Conservation (phyloP, 106 monocot species). For the Ottelia alismoides region DNA sequence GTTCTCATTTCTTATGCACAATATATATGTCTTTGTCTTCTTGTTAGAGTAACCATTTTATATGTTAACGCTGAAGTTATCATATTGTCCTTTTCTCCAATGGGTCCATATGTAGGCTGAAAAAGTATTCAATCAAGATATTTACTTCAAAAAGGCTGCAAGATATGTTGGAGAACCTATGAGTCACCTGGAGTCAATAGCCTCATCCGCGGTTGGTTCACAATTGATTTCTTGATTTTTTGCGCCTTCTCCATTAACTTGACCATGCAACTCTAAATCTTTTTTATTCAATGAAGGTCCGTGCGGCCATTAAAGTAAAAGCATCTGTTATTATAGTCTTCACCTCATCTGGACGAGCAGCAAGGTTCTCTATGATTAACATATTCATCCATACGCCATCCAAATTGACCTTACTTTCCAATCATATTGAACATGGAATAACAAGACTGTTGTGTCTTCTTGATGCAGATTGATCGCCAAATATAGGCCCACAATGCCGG, state of each 20-base stretch:
- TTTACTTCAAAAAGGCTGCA: conserved; percentile 71
- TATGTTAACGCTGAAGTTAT: too few species aligned
- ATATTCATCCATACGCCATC: too few species aligned
- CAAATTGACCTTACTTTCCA: too few species aligned
- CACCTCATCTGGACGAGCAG: conserved; percentile 85
- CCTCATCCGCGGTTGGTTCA: conserved; percentile 63
- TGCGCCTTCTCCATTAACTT: neutral
- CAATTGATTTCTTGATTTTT: neutral
- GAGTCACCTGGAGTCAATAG: conserved; percentile 79
- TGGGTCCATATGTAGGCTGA: conserved; percentile 89
- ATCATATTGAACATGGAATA: too few species aligned
- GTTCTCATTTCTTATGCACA: too few species aligned
- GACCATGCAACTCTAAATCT: neutral
- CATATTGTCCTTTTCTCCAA: too few species aligned
- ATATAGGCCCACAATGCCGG: conserved; percentile 84
- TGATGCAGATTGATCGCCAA: conserved; percentile 69
- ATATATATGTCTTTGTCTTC: too few species aligned
- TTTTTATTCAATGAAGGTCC: conserved; percentile 27
- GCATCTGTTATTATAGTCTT: conserved; percentile 81
- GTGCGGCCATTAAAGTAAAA: conserved; percentile 81
- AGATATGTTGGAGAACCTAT: conserved; percentile 88
- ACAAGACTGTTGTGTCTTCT: neutral
- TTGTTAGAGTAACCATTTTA: too few species aligned
- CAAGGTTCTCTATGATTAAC: conserved; percentile 29
- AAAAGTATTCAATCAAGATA: conserved; percentile 80